A percentile compares a stretch with the other conserved stretches of the same genome.
Evolutionary conservation across 805 yeast species (phyloP).

Genomic region (Candida qinlingensis): DNA sequence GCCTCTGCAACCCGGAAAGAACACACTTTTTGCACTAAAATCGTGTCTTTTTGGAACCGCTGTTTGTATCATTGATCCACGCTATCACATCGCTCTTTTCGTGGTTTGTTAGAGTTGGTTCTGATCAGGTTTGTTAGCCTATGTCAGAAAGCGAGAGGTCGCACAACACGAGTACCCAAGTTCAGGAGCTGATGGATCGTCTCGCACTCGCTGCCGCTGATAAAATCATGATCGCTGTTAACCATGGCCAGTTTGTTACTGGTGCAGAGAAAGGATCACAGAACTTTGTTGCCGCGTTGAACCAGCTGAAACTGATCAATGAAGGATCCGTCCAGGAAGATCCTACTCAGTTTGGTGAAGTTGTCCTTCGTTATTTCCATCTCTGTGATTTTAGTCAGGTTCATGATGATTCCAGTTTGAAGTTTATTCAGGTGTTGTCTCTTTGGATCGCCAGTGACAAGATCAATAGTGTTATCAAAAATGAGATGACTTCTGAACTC

Average conservation of each 20-base stretch:
- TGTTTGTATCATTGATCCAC: no score
- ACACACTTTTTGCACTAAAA: no score
- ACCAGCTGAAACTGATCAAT: constrained; percentile 8
- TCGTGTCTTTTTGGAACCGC: no score
- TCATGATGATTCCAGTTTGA: neutral
- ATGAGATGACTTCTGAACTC: constrained; percentile 7
- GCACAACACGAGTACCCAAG: neutral
- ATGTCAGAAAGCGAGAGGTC: no score
- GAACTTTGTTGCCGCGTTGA: constrained; percentile 6
- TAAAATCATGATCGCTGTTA: neutral
- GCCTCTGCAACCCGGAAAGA: no score
- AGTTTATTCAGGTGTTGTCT: constrained; percentile 10
- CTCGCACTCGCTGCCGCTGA: neutral
- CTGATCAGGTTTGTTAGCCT: no score
- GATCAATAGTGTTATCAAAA: constrained; percentile 15
- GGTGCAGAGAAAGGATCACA: neutral
- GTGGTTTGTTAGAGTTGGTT: no score
- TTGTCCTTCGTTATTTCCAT: neutral
- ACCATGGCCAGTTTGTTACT: neutral
- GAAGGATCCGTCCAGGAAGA: constrained; percentile 2
- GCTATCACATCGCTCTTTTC: no score
- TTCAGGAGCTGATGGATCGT: neutral
- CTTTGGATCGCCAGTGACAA: constrained; percentile 14
- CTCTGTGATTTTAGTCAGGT: constrained; percentile 1
- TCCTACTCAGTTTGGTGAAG: neutral